phyloP scores from a whole-genome alignment of 2,329 filamentous ascomycete genomes.

The Tolypocladium ovalisporum region DNA sequence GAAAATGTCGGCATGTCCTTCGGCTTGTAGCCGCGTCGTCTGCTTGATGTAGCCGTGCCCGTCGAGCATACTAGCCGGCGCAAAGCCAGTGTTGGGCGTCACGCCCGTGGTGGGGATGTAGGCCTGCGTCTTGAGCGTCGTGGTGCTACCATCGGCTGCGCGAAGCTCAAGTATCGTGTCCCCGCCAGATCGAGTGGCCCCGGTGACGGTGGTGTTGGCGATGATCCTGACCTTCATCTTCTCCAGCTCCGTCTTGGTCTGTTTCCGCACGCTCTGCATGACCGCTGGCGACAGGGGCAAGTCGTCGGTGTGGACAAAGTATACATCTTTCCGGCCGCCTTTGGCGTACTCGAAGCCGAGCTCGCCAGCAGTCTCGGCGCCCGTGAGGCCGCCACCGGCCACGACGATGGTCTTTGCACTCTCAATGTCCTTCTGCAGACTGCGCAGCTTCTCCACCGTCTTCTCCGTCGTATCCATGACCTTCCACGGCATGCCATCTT shows the following conservation, averaged over 20 bases:
- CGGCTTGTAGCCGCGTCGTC: slow-evolving; percentile 23
- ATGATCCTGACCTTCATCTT: slow-evolving; percentile 32
- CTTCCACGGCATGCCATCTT: slow-evolving; percentile 39
- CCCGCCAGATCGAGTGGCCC: slow-evolving; percentile 10
- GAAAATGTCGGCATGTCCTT: slow-evolving; percentile 29
- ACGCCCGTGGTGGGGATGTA: slow-evolving; percentile 37
- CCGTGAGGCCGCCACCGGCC: slow-evolving; percentile 39
- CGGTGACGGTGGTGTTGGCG: slow-evolving; percentile 25
- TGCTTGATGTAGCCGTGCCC: slow-evolving; percentile 22
- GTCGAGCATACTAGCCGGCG: slow-evolving; percentile 25
- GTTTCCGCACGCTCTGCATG: slow-evolving; percentile 26
- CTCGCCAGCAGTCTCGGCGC: slow-evolving; percentile 40
- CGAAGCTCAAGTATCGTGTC: slow-evolving; percentile 24
- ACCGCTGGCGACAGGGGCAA: slow-evolving; percentile 25
- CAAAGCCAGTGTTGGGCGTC: slow-evolving; percentile 32
- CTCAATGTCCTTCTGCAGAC: slow-evolving; percentile 24
- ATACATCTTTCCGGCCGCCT: slow-evolving; percentile 32
- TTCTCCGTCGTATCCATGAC: slow-evolving; percentile 27
- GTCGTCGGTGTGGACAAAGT: slow-evolving; percentile 26
- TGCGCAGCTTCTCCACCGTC: slow-evolving; percentile 27
- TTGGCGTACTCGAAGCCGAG: slow-evolving; percentile 35
- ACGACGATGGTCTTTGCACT: slow-evolving; percentile 37
- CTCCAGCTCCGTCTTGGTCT: slow-evolving; percentile 26
- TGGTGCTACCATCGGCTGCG: slow-evolving; percentile 19
- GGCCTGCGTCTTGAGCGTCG: slow-evolving; percentile 29